phyloP scores from a whole-genome alignment of 306 rosid genomes.

The Dalbergia oliveri region DNA sequence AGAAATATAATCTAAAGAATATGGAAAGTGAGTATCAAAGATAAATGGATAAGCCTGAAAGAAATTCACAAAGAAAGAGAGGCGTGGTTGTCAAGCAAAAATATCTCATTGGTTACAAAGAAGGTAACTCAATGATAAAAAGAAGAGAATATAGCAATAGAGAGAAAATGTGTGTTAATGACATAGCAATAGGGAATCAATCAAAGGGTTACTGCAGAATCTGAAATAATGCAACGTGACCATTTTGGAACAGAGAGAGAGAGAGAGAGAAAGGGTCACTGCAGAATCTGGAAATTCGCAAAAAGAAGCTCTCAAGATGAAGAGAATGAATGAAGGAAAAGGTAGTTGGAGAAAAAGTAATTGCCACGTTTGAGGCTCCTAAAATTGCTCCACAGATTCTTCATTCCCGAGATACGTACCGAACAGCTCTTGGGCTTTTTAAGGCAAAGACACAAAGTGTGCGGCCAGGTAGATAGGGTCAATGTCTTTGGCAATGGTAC shows the following conservation, averaged over 20 bases:
- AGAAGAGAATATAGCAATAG: neutral
- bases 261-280: slow-evolving; percentile 31
- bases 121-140: neutral
- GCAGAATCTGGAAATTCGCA: slow-evolving; percentile 48
- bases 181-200: neutral
- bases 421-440: neutral
- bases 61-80: neutral
- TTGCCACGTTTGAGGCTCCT: slow-evolving; percentile 36
- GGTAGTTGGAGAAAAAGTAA: neutral
- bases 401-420: neutral
- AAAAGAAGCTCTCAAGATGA: neutral
- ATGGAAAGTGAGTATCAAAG: neutral
- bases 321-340: neutral
- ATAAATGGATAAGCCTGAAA: slow-evolving; percentile 1
- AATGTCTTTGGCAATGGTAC: no score
- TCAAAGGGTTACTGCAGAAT: neutral
- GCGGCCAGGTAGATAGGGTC: neutral
- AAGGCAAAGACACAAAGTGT: neutral
- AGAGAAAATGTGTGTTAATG: neutral
- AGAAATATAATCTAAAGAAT: neutral
- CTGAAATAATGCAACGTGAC: neutral
- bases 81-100: neutral
- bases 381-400: slow-evolving; percentile 16
- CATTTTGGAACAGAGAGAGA: no score
- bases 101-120: neutral